Conservation (phyloP, 2,329 filamentous ascomycete genomes). For the Ceratocystis ficicola region DNA sequence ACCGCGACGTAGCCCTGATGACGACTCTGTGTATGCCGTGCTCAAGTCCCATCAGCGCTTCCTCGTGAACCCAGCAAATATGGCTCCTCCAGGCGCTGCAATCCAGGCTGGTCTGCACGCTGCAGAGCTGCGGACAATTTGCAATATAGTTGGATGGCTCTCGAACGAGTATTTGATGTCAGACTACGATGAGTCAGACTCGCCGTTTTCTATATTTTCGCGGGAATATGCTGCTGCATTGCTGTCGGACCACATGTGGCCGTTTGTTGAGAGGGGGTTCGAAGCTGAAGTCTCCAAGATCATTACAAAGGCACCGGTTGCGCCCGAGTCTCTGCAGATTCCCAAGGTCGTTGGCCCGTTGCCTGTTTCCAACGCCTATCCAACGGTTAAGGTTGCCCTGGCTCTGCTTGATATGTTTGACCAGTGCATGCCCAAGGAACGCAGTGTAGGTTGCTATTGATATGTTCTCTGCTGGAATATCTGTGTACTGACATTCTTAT, state of each 20-base stretch:
- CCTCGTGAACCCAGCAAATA: constrained; percentile 42
- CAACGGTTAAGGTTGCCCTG: constrained; percentile 45
- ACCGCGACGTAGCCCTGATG: constrained; percentile 39
- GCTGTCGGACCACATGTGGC: constrained; percentile 46
- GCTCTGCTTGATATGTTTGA: constrained; percentile 51
- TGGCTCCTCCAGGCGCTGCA: constrained; percentile 40
- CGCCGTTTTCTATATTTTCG: constrained; percentile 42
- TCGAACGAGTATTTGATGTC: constrained; percentile 45
- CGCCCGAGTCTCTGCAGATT: constrained; percentile 41
- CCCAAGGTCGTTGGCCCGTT: constrained; percentile 37
- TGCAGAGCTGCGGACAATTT: constrained; percentile 39
- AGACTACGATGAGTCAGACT: constrained; percentile 46
- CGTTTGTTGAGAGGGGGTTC: constrained; percentile 43
- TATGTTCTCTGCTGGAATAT: background rate
- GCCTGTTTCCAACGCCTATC: constrained; percentile 46
- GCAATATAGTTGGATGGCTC: constrained; percentile 46
- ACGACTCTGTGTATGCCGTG: constrained; percentile 39
- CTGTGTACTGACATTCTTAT: constrained; percentile 25
- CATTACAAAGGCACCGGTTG: constrained; percentile 38
- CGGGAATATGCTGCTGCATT: constrained; percentile 45
- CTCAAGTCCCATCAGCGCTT: constrained; percentile 40
- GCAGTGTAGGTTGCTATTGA: constrained; percentile 40
- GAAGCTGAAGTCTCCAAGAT: constrained; percentile 44
- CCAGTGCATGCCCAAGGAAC: constrained; percentile 50
- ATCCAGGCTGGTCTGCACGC: constrained; percentile 40